Conservation (phyloP, 1,284 basidiomycete genomes). For the Puccinia triticina region DNA sequence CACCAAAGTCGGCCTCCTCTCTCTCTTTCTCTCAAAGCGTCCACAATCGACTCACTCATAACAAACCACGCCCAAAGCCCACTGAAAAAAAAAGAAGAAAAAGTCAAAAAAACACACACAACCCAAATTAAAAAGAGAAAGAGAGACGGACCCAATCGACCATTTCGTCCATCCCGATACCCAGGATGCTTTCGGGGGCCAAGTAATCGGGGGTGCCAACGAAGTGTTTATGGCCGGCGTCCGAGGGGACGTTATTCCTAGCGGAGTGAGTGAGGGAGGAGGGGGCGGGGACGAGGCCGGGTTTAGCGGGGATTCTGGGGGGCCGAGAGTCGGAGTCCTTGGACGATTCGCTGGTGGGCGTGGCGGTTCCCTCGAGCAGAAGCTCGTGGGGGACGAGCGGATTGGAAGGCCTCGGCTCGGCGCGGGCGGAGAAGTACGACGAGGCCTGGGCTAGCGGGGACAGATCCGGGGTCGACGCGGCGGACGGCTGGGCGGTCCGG, state of each 20-base stretch:
- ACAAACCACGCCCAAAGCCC: slow-evolving; percentile 96
- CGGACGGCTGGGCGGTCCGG: background rate
- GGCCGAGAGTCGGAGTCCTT: slow-evolving; percentile 18
- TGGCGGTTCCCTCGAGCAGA: background rate
- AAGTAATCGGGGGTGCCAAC: slow-evolving; percentile 97
- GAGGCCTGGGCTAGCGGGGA: slow-evolving; percentile 37
- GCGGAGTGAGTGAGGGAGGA: background rate
- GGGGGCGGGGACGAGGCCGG: background rate
- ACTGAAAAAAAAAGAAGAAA: slow-evolving; percentile 61
- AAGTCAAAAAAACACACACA: background rate
- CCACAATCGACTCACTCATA: slow-evolving; percentile 70
- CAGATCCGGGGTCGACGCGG: slow-evolving; percentile 31
- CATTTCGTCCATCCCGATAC: slow-evolving; percentile 90
- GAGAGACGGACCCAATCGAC: slow-evolving; percentile 84
- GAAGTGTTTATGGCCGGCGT: slow-evolving; percentile 63
- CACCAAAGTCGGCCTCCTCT: too few relatives aligned
- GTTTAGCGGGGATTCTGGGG: background rate
- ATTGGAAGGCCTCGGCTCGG: background rate
- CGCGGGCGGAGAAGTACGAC: slow-evolving; percentile 36
- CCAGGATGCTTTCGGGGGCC: slow-evolving; percentile 93
- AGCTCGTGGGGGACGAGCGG: background rate
- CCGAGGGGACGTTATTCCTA: slow-evolving; percentile 17
- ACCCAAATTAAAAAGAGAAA: slow-evolving; percentile 11
- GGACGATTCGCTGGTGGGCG: slow-evolving; percentile 24
- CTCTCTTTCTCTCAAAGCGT: too few relatives aligned